Base-by-base conservation (phyloP, 805 yeast genomes). In the Barnettozyma sp. region DNA sequence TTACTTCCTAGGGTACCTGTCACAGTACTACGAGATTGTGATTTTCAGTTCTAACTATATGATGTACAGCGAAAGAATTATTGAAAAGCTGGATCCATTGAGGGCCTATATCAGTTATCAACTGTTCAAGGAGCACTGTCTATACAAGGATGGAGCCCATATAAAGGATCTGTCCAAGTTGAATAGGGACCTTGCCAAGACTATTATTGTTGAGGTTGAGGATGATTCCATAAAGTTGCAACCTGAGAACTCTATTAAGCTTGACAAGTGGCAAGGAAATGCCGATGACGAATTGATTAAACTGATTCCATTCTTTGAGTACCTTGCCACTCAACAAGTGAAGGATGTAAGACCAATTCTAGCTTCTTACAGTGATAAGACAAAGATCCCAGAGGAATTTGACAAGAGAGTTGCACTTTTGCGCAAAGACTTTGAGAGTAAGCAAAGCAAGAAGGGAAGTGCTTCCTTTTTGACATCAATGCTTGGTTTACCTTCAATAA, bases 1-100 rank as follows among this genome's bases (percentile, higher is more conserved):
- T 61, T 92, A 92, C 68, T 92, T 92, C 65, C 66, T 92, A 56
- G 95, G 94, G 20, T 92, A 92, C 62, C 68, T 92, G 50, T 83
- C 96, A 7, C 95, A 85, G 64, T 90, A 87, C 68, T 92, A 90
- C 62, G 99, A 92, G 66, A 80, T 92, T 56, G 97, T 92, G 35
- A 65, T 94, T 31, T 92, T 92, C 58, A 76, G 90, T 22, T 78
- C 87, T 42, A 84, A 84, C 57, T 81, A 82, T 51, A 80, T 78
- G 77, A 81, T 82, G 69, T 82, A 82, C 58, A 76, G 87, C 39
- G 96, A 88, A 54, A 80, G 73, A 49, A 75, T 86, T 27, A 85
- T 88, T 34, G 78, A 79, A 47, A 88, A 87, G 63, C 71, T 92
- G 53, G 99, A 92, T 61, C 98, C 98, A 14, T 76, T 82, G 62